These are phyloP conservation scores for Ulmus americana DNA, from an alignment of 331 rosid genomes.

Conservation along the genomic window DNA sequence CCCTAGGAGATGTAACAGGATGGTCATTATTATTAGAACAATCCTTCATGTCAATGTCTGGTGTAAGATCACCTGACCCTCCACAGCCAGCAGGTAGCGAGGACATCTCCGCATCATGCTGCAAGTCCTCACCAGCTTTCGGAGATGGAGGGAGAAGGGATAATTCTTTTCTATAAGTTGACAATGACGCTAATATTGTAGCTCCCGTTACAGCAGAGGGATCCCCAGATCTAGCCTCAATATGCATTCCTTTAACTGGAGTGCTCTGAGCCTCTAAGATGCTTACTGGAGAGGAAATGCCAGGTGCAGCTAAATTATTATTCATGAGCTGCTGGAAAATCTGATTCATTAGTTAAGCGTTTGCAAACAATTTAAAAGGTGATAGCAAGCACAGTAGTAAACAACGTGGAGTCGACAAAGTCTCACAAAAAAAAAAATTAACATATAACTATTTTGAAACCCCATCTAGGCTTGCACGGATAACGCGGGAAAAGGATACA, in stretches of 20 bases:
- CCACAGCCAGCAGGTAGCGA: constrained; percentile 44
- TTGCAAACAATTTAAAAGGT: constrained; percentile 6
- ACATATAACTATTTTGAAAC: not conserved
- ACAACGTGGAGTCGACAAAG: not conserved
- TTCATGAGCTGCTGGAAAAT: constrained; percentile 72
- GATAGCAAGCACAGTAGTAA: not conserved
- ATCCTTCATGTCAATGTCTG: constrained; percentile 56
- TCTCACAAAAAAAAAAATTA: constrained; percentile 1
- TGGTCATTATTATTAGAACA: constrained; percentile 39
- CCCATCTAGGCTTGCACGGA: not conserved
- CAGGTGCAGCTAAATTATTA: constrained; percentile 50
- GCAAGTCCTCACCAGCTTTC: constrained; percentile 50
- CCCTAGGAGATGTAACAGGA: constrained; percentile 39
- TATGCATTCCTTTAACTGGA: constrained; percentile 63
- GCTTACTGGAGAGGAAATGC: constrained; percentile 50
- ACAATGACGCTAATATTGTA: constrained; percentile 83
- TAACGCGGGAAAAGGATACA: constrained; percentile 66
- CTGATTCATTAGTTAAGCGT: constrained; percentile 49
- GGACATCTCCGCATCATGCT: constrained; percentile 46
- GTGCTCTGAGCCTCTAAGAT: constrained; percentile 76
- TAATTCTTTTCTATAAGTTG: constrained; percentile 57
- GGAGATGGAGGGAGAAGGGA: constrained; percentile 52
- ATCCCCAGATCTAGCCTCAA: constrained; percentile 82
- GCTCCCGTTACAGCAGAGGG: constrained; percentile 84
- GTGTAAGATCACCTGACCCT: constrained; percentile 37